A percentile compares a stretch with the other conserved stretches of the same genome.
phyloP scores from a whole-genome alignment of 371 early-diverging fungal species.

The Circinella minor region DNA sequence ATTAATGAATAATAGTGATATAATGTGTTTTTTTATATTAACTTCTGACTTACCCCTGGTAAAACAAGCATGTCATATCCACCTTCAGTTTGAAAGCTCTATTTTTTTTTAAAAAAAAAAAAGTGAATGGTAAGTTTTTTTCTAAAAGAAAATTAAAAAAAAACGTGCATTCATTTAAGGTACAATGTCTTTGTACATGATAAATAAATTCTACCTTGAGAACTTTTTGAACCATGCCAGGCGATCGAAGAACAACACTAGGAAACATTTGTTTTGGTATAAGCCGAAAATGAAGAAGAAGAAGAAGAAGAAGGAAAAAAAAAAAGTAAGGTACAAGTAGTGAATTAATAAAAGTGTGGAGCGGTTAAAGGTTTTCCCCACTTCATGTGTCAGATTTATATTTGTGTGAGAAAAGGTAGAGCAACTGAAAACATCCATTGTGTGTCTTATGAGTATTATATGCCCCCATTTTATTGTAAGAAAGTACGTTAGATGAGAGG shows the following conservation, averaged over 20 bases:
- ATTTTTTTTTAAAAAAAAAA: background rate
- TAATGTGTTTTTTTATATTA: too few relatives aligned
- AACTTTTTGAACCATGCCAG: constrained; percentile 25
- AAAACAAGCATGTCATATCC: constrained; percentile 49
- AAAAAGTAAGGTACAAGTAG: background rate
- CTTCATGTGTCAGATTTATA: background rate
- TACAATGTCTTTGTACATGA: too few relatives aligned
- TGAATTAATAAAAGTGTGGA: background rate
- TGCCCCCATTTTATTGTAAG: too few relatives aligned
- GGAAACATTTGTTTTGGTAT: constrained; percentile 14
- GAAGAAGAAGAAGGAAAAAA: background rate
- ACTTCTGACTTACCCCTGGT: constrained; percentile 41
- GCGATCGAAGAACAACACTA: constrained; percentile 20
- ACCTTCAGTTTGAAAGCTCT: constrained; percentile 47
- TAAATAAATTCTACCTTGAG: constrained; percentile 14
- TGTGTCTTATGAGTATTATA: too few relatives aligned
- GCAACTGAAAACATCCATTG: too few relatives aligned
- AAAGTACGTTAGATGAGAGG: too few relatives aligned
- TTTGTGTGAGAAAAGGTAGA: background rate
- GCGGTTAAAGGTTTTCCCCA: constrained; percentile 12
- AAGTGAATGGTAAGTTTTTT: background rate
- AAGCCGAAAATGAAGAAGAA: background rate
- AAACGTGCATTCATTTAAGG: background rate
- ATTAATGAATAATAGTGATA: too few relatives aligned
- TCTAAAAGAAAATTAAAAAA: background rate